These are phyloP conservation scores for Flammula alnicola DNA, from an alignment of 1,284 basidiomycete species.

Conservation along the genomic window DNA sequence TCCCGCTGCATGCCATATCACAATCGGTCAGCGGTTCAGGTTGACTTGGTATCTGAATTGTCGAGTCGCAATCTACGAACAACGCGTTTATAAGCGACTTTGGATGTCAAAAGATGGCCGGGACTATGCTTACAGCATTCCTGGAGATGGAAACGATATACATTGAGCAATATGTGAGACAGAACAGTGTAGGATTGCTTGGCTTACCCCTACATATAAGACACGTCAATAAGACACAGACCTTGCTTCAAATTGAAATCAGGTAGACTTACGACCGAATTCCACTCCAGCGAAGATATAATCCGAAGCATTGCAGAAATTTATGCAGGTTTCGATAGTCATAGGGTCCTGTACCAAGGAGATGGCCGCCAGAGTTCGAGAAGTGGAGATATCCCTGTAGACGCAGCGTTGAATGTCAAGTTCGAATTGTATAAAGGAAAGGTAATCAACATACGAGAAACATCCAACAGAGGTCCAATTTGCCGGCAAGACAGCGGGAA, in stretches of 20 bases:
- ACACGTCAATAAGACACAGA: not conserved
- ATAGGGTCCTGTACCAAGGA: conserved; percentile 29
- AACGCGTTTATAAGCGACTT: conserved; percentile 2
- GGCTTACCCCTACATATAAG: conserved; percentile 14
- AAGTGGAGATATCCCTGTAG: conserved; percentile 35
- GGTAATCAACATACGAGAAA: conserved; percentile 32
- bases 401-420: not conserved
- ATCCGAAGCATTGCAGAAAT: conserved; percentile 31
- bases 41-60: conserved; percentile 41
- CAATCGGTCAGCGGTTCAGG: conserved; percentile 37
- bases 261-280: conserved; percentile 36
- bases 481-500: conserved; percentile 29
- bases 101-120: not conserved
- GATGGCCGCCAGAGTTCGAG: conserved; percentile 33
- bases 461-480: conserved; percentile 42
- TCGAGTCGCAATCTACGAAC: conserved; percentile 43
- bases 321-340: conserved; percentile 40
- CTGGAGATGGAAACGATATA: conserved; percentile 18
- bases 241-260: too few species aligned
- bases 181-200: not conserved
- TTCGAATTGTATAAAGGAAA: not conserved
- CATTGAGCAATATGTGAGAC: not conserved
- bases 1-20: conserved; percentile 39
- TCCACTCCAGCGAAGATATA: conserved; percentile 41
- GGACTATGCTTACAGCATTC: conserved; percentile 41